These are phyloP conservation scores for Leishmania turanica DNA, from an alignment of 208 protist genomes.

Conservation along the genomic window DNA sequence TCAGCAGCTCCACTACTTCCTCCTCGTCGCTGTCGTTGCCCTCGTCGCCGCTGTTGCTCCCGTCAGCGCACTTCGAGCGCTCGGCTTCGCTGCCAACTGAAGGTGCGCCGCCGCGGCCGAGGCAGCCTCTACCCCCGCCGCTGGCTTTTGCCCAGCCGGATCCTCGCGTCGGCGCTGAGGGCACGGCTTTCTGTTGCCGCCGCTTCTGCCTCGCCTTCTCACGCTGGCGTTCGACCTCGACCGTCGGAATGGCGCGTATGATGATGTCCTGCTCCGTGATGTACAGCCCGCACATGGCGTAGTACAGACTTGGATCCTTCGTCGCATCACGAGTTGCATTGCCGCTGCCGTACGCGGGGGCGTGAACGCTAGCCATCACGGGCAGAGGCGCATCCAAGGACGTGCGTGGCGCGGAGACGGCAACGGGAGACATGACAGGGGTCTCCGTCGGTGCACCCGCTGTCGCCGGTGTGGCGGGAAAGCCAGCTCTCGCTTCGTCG, in stretches of 20 bases:
- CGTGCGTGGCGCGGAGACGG: background rate
- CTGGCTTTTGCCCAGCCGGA: background rate
- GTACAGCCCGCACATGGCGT: slow-evolving; percentile 35
- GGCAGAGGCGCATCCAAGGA: background rate
- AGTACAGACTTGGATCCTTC: slow-evolving; percentile 31
- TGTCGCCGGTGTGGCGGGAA: background rate
- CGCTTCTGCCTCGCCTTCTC: slow-evolving; percentile 1
- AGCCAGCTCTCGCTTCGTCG: background rate
- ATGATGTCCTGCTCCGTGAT: slow-evolving; percentile 41
- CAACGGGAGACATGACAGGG: background rate
- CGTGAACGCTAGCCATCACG: background rate
- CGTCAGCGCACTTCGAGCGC: background rate
- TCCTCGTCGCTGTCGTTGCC: slow-evolving; percentile 1
- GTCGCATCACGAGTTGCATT: slow-evolving; percentile 14
- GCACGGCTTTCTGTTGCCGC: background rate
- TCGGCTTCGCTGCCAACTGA: background rate
- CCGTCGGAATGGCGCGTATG: slow-evolving; percentile 28
- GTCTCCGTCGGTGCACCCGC: background rate
- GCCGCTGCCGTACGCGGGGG: background rate
- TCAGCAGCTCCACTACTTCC: slow-evolving; percentile 26
- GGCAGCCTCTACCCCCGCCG: background rate
- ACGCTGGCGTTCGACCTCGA: slow-evolving; percentile 16
- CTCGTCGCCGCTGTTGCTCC: background rate
- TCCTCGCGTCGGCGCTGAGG: background rate
- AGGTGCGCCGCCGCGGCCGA: background rate